phyloP scores from a whole-genome alignment of 495 filamentous ascomycete genomes.

The Podospora sp. region DNA sequence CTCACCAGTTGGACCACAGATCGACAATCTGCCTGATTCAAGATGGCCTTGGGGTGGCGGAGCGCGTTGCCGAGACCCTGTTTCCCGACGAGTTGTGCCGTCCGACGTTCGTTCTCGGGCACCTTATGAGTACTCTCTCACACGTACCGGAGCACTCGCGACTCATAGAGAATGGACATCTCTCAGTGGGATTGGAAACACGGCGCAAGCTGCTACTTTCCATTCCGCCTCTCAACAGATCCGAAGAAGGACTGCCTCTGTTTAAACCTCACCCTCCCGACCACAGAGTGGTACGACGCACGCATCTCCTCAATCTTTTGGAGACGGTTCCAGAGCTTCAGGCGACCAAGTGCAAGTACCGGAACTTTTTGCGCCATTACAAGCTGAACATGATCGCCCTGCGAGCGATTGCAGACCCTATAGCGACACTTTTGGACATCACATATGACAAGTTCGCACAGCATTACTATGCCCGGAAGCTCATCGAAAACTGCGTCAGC shows the following conservation, averaged over 20 bases:
- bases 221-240: constrained; percentile 12
- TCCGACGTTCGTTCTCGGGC: constrained; percentile 75
- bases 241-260: neutral
- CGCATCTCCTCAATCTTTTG: constrained; percentile 36
- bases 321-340: constrained; percentile 34
- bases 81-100: constrained; percentile 66
- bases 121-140: constrained; percentile 65
- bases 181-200: constrained; percentile 64
- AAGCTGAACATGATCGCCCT: constrained; percentile 78
- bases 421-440: constrained; percentile 73
- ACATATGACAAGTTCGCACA: constrained; percentile 68
- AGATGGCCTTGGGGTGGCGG: constrained; percentile 79
- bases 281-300: constrained; percentile 29
- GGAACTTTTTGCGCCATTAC: constrained; percentile 33
- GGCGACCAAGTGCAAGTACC: constrained; percentile 25
- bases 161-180: constrained; percentile 42
- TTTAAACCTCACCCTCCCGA: constrained; percentile 28
- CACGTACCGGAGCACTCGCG: constrained; percentile 25
- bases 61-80: constrained; percentile 66
- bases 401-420: constrained; percentile 72
- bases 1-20: constrained; percentile 64
- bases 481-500: constrained; percentile 67
- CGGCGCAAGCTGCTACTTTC: constrained; percentile 34
- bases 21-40: constrained; percentile 82
- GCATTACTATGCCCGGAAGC: constrained; percentile 60